Conservation (phyloP, 148 eudicot genomes). For the Silene latifolia region DNA sequence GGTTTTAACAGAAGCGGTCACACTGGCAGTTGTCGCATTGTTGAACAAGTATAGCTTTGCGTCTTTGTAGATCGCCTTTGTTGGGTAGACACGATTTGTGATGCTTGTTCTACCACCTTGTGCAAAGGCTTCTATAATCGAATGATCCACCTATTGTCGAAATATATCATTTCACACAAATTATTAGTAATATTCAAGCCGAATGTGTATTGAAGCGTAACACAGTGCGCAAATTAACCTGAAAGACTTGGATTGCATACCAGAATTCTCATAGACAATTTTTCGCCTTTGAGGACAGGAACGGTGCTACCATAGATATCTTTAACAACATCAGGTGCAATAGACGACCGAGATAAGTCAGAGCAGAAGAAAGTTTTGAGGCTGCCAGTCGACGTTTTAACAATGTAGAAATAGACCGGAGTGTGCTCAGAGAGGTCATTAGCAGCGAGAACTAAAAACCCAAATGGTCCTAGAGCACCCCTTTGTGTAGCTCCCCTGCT, state of each 20-base stretch:
- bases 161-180: not conserved
- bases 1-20: conserved; percentile 50
- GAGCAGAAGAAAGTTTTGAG: conserved; percentile 60
- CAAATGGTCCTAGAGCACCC: conserved; percentile 78
- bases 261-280: conserved; percentile 50
- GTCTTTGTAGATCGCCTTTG: conserved; percentile 48
- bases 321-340: conserved; percentile 54
- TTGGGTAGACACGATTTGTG: conserved; percentile 67
- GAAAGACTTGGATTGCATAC: conserved; percentile 27
- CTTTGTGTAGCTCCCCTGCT: conserved; percentile 51
- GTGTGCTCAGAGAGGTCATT: conserved; percentile 45
- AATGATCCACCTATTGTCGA: conserved; percentile 62
- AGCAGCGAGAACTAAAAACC: conserved; percentile 43
- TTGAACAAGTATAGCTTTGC: conserved; percentile 54
- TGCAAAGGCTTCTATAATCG: conserved; percentile 66
- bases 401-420: conserved; percentile 61
- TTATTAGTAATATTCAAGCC: too few relatives aligned
- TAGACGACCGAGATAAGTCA: conserved; percentile 63
- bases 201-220: too few relatives aligned
- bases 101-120: conserved; percentile 68
- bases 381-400: conserved; percentile 36
- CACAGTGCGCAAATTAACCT: not conserved
- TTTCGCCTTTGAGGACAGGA: conserved; percentile 59
- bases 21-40: conserved; percentile 47
- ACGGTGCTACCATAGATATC: conserved; percentile 48